These are phyloP conservation scores for Pleomassaria siparia DNA, from an alignment of 2,329 filamentous ascomycete species.

Conservation along the genomic window DNA sequence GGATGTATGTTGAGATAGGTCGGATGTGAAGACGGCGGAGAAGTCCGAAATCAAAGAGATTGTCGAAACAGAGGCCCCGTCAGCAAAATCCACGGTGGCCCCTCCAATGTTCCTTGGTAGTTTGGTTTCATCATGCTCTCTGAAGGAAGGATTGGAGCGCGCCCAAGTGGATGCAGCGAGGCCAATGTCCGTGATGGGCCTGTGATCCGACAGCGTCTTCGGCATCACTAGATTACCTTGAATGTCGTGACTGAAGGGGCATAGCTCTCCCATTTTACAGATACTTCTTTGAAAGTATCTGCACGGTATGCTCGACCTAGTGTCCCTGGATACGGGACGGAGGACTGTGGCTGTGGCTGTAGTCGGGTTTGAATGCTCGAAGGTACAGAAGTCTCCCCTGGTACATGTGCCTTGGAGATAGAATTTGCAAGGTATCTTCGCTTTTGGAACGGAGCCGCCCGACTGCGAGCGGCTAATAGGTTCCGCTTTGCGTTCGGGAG, in stretches of 20 bases:
- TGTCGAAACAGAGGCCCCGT: slow-evolving; percentile 5
- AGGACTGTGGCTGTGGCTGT: neutral
- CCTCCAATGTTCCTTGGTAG: slow-evolving; percentile 12
- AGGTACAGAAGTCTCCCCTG: slow-evolving; percentile 5
- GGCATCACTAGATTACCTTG: neutral
- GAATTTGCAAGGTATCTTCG: slow-evolving; percentile 9
- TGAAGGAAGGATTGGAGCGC: neutral
- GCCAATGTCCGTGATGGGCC: neutral
- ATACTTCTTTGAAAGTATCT: slow-evolving; percentile 9
- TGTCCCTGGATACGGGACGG: slow-evolving; percentile 2
- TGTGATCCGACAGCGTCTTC: neutral
- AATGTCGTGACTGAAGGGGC: slow-evolving; percentile 4
- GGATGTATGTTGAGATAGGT: slow-evolving; percentile 7
- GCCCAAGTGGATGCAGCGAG: slow-evolving; percentile 1
- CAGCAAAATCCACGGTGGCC: slow-evolving; percentile 11
- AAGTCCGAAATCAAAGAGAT: slow-evolving; percentile 12
- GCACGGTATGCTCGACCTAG: slow-evolving; percentile 3
- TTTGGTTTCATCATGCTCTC: neutral
- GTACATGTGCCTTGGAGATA: slow-evolving; percentile 7
- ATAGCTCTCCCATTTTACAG: slow-evolving; percentile 9
- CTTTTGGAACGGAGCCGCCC: too few species aligned
- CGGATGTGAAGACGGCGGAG: slow-evolving; percentile 9
- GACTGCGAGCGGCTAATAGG: too few species aligned
- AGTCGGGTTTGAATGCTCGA: neutral
- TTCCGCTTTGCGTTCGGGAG: too few species aligned